Evolutionary conservation across 208 protist species (phyloP), one percentile per base, ranked within the genome.

Genomic region (Wallacemonas rigidus): DNA sequence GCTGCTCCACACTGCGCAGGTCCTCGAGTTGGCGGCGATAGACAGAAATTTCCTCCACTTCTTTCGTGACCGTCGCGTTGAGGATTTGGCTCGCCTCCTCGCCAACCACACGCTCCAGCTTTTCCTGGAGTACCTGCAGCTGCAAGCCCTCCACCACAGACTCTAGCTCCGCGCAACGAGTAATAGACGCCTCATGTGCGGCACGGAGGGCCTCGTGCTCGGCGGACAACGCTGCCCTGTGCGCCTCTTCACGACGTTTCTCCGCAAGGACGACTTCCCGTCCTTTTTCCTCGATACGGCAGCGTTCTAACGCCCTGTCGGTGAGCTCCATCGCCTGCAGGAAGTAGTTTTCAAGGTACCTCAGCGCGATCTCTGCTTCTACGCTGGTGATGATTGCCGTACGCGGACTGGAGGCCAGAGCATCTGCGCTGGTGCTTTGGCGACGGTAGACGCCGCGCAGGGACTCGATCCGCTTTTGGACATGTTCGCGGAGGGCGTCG

Each of bases 1-100:
- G 69, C 15, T 58, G 74, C 67, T 80, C 74, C 57, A 69, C 69
- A 7, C 40, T 62, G 2, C 75, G 74, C 53, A 79, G 36, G 54
- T 63, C 38, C 36, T 74, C 57, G 53, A 83, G 54, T 67, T 83
- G 73, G 41, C 48, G 75, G 79, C 55, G 77, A 43, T 35, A 82
- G 65, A 63, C 73, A 65, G 35, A 69, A 41, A 79, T 72, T 69
- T 88, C 76, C 67, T 85, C 71, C 8, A 35, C 60, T 8, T 82
- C 74, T 40, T 76, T 51, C 17, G 63, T 57, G 36, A 63, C 74
- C 3, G 60, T 68, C 11, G 69, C 72, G 58, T 80, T 79, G 36
- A 79, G 79, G 55, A 82, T 73, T 15, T 74, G 71, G 36, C 79
- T 58, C 1, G 75, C 79, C 56, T 88, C 83, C 58, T 88, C 80